These are phyloP conservation scores for Plasmodium ovale DNA, from an alignment of 169 alveolate species.

Conservation along the genomic window DNA sequence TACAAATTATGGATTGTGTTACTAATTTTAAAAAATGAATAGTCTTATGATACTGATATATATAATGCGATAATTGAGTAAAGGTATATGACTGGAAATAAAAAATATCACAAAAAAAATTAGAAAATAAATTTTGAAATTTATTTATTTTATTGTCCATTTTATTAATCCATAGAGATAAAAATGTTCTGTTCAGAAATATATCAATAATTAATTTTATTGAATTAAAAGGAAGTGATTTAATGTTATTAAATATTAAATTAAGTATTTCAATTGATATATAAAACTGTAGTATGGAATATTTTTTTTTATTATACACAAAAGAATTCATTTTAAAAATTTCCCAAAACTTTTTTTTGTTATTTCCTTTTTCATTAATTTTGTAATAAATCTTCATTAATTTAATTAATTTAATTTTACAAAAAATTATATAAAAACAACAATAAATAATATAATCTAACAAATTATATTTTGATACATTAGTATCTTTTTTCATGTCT, in stretches of 20 bases:
- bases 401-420: conserved; percentile 51
- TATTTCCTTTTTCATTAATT: not conserved
- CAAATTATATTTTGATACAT: conserved; percentile 42
- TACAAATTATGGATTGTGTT: conserved; percentile 5
- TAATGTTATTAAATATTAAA: conserved; percentile 50
- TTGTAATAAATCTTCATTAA: conserved; percentile 19
- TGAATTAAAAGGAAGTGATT: conserved; percentile 67
- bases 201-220: conserved; percentile 60
- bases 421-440: conserved; percentile 55
- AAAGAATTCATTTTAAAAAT: conserved; percentile 36
- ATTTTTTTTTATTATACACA: conserved; percentile 42
- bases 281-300: conserved; percentile 46
- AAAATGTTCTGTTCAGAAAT: conserved; percentile 34
- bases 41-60: conserved; percentile 53
- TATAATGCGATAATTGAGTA: conserved; percentile 26
- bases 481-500: conserved; percentile 41
- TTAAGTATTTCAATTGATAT: conserved; percentile 46
- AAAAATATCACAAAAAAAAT: conserved; percentile 39
- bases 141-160: conserved; percentile 29
- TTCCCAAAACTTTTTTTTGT: not conserved
- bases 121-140: conserved; percentile 48
- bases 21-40: conserved; percentile 33
- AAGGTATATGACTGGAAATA: conserved; percentile 27
- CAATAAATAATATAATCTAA: conserved; percentile 60
- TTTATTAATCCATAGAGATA: conserved; percentile 28